Base-by-base conservation (phyloP, 2,329 filamentous ascomycete genomes). In the Neoascochyta sp. region DNA sequence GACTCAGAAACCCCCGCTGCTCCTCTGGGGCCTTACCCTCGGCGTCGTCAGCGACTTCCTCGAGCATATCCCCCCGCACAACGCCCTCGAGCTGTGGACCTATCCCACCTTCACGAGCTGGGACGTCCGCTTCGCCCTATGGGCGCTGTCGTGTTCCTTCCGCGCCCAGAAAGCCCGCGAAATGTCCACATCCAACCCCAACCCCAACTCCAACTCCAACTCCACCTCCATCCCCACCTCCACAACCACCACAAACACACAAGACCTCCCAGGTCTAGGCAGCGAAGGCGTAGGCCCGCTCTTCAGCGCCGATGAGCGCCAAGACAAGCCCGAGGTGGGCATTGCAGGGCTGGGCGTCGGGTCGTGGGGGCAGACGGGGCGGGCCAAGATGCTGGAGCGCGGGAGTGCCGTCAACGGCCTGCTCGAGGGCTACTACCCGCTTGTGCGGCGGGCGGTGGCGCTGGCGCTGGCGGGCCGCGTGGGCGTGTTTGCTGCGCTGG, bases 11-110 rank as follows among this genome's bases (percentile, higher is more conserved):
- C 54, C 54, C n/a, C 75, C 78, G 2, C 63, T 84, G 2, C 59
- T 83, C 8, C 72, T 84, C 1, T 85, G 81, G 81, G 81, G 81
- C 0, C 56, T 85, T 18, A 83, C 81, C 0, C 65, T 84, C 1
- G 80, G 80, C 4, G 75, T 85, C 17, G 60, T 83, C 21, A 76
- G 76, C 10, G 81, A 85, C 56, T 78, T 84, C 41, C 67, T 84
- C 14, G 78, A 83, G 41, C 71, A 81, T 49, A 61, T 83, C 4
- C 80, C 80, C n/a, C 78, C 79, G 2, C 66, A 75, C 41, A 76
- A 74, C 30, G 73, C 78, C 2, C 69, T 83, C 4, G 64, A 74
- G 18, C 56, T 82, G 15, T 84, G 80, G 79, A 73, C 72, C 16
- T 83, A 82, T 48, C 81, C 81, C 0, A 83, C 77, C 1, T 83